Evolutionary conservation across 306 rosid genomes (phyloP), one percentile per base, ranked within the genome.

Genomic region (Canavalia gladiata): DNA sequence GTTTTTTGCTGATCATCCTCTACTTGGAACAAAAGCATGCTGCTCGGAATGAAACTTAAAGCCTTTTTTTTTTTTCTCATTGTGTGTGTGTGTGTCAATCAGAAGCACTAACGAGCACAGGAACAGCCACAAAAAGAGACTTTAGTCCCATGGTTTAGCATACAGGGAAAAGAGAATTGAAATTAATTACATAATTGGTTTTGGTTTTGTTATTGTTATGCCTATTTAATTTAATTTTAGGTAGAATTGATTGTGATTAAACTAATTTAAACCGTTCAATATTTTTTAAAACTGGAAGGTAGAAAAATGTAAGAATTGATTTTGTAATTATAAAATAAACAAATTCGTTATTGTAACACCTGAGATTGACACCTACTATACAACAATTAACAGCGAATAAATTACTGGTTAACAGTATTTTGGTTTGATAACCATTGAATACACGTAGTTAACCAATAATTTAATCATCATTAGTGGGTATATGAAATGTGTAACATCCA

Each of bases 21-120:
- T 13, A 58, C 33, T 76, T 37, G 39, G 7, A 69, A 59, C 65
- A 51, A 37, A 57, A 70, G 75, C 74, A 79, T 74, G 84, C 68
- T 74, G 52, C 68, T 76, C 59, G 49, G 72, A 73, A 62, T 46
- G 41, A 79, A 80, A 60, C 62, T 10, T 5, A 30, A 52, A 12
- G 1, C 13, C 8, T 43, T 42, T 67, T 18, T 67, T 66, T 33
- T 12, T 55, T 79, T 30, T 55, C 8, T 43, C 52, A 45, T 66
- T 25, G 9, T 33, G 1, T 67, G 13, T 1, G 25, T 18, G 25
- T 18, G 8, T 42, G 72, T 66, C 37, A 28, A 43, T 67, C 37
- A 25, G 25, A 68, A 28, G 55, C 55, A 68, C 73, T 68, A 43
- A 43, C 72, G 42, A 10, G n/a, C 34, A 66, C 71, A 13, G 70